A percentile compares a stretch with the other conserved stretches of the same genome.
phyloP scores from a whole-genome alignment of 2,329 filamentous ascomycete species.

The Dryadomyces quercus-mongolicae region DNA sequence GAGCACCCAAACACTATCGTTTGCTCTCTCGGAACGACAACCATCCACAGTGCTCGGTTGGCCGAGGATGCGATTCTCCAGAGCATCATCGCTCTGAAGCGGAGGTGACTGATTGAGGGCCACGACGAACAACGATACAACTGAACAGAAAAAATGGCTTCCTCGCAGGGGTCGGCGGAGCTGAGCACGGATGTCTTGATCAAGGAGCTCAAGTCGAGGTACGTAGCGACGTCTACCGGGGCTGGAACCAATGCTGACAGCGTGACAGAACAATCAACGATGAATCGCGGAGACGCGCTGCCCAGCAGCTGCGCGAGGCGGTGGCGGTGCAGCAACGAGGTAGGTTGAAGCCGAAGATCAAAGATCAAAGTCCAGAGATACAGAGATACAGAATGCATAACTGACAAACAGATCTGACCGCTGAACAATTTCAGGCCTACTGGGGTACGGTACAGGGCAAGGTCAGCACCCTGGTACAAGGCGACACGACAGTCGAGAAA shows the following conservation, averaged over 20 bases:
- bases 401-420: constrained; percentile 50
- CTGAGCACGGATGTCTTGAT: constrained; percentile 42
- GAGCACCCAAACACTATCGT: background rate
- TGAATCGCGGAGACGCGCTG: constrained; percentile 40
- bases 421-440: constrained; percentile 60
- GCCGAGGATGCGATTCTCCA: constrained; percentile 10
- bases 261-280: constrained; percentile 20
- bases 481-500: constrained; percentile 75
- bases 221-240: constrained; percentile 2
- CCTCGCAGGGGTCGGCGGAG: constrained; percentile 28
- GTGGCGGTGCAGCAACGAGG: constrained; percentile 44
- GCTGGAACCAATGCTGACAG: too few relatives aligned
- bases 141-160: constrained; percentile 11
- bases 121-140: constrained; percentile 10
- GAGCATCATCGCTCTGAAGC: constrained; percentile 10
- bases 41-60: background rate
- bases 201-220: constrained; percentile 45
- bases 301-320: constrained; percentile 41
- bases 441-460: constrained; percentile 45
- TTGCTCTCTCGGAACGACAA: background rate
- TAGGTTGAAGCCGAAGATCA: constrained; percentile 15
- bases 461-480: constrained; percentile 59
- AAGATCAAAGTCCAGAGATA: too few relatives aligned
- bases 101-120: constrained; percentile 6
- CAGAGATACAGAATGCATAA: too few relatives aligned